These are phyloP conservation scores for Helminthosporium solani DNA, from an alignment of 2,329 filamentous ascomycete species.

Conservation along the genomic window DNA sequence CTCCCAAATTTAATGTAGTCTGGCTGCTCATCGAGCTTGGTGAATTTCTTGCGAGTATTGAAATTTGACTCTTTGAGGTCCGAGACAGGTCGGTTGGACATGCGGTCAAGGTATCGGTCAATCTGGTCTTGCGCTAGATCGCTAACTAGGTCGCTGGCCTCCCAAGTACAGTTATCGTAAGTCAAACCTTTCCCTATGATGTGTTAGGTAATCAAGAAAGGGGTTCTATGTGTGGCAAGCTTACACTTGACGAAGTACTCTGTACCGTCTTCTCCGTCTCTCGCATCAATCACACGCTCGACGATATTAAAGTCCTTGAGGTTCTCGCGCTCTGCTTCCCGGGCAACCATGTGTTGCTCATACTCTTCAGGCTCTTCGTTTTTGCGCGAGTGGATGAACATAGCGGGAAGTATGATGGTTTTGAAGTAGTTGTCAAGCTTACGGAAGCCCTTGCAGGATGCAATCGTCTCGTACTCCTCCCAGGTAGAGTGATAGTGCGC, in stretches of 20 bases:
- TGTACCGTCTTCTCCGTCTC: slow-evolving; percentile 73
- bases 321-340: slow-evolving; percentile 85
- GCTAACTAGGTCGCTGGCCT: slow-evolving; percentile 72
- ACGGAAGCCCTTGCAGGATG: slow-evolving; percentile 77
- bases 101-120: slow-evolving; percentile 84
- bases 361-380: slow-evolving; percentile 77
- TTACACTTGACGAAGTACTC: slow-evolving; percentile 94
- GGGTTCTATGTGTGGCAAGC: slow-evolving; percentile 12
- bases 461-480: slow-evolving; percentile 76
- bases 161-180: slow-evolving; percentile 96
- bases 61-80: slow-evolving; percentile 74
- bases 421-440: slow-evolving; percentile 94
- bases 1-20: slow-evolving; percentile 81
- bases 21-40: slow-evolving; percentile 73
- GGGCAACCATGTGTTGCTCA: slow-evolving; percentile 93
- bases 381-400: slow-evolving; percentile 58
- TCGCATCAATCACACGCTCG: slow-evolving; percentile 84
- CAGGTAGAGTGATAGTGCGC: slow-evolving; percentile 96
- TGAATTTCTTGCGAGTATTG: slow-evolving; percentile 60
- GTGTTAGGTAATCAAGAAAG: slow-evolving; percentile 22
- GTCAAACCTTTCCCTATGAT: slow-evolving; percentile 72
- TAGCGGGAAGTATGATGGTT: slow-evolving; percentile 76
- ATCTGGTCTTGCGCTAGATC: slow-evolving; percentile 83
- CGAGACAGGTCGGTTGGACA: slow-evolving; percentile 76
- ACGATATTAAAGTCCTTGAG: slow-evolving; percentile 88